phyloP scores from a whole-genome alignment of 1,284 basidiomycete species.

The Rhodofomes roseus region DNA sequence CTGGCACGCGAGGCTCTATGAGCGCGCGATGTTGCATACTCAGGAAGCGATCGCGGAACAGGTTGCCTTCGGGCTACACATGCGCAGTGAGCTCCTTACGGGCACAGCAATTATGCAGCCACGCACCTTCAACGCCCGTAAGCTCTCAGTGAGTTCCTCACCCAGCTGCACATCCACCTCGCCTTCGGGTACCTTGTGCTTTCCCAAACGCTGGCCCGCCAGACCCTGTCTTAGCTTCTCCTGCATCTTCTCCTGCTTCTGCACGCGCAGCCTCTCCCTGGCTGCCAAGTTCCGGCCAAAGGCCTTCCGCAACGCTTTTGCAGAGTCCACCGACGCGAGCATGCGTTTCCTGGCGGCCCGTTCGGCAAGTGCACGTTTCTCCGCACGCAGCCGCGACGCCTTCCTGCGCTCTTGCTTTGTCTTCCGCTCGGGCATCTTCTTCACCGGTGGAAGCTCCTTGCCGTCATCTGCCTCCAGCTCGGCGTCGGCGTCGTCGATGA shows the following conservation, averaged over 20 bases:
- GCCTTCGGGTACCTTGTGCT: conserved; percentile 68
- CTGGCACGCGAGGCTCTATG: conserved; percentile 70
- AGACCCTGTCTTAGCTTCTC: conserved; percentile 55
- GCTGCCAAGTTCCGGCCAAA: conserved; percentile 37
- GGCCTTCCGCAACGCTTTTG: conserved; percentile 48
- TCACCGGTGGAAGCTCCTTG: conserved; percentile 31
- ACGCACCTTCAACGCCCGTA: conserved; percentile 80
- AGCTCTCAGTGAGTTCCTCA: conserved; percentile 86
- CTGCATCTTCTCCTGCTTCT: conserved; percentile 35
- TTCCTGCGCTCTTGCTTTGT: conserved; percentile 71
- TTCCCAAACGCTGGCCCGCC: conserved; percentile 69
- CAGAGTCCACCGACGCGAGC: conserved; percentile 50
- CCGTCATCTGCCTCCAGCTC: conserved; percentile 28
- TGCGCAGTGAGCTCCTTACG: conserved; percentile 4
- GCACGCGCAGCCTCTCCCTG: conserved; percentile 39
- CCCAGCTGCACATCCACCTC: conserved; percentile 85
- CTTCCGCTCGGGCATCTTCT: conserved; percentile 59
- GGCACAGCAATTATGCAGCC: neutral
- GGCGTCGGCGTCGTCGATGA: conserved; percentile 37
- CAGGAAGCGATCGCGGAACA: conserved; percentile 87
- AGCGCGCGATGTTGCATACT: conserved; percentile 78
- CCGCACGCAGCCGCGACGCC: conserved; percentile 53
- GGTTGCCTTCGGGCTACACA: conserved; percentile 83
- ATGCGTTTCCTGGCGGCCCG: conserved; percentile 56
- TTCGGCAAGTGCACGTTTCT: conserved; percentile 67